These are phyloP conservation scores for Trichosporon sp. DNA, from an alignment of 1,284 basidiomycete species.

Conservation along the genomic window DNA sequence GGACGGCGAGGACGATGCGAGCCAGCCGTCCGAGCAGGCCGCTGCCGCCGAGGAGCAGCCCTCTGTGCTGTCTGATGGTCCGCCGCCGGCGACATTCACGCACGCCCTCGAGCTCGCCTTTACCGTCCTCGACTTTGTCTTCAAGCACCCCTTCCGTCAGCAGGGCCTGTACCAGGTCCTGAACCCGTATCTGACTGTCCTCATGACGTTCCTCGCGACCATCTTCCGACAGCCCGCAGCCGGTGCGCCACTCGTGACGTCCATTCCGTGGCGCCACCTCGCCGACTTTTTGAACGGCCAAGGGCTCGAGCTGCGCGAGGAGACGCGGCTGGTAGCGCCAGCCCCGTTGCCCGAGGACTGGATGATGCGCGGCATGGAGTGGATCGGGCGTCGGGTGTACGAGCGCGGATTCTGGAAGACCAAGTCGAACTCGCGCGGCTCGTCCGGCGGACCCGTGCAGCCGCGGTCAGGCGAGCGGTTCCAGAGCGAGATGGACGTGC, in stretches of 20 bases:
- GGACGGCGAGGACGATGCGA: constrained; percentile 42
- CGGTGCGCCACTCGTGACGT: constrained; percentile 61
- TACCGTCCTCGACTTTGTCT: constrained; percentile 64
- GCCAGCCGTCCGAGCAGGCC: constrained; percentile 15
- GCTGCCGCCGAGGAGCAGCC: constrained; percentile 2
- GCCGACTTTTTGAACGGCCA: constrained; percentile 56
- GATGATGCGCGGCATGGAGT: constrained; percentile 90
- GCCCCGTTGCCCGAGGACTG: constrained; percentile 84
- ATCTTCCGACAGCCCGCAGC: constrained; percentile 61
- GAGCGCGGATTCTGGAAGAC: constrained; percentile 81
- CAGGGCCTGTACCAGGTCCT: constrained; percentile 58
- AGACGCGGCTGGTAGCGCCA: constrained; percentile 51
- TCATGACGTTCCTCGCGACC: constrained; percentile 82
- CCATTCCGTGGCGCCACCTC: constrained; percentile 78
- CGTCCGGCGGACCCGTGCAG: constrained; percentile 51
- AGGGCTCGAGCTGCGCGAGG: constrained; percentile 56
- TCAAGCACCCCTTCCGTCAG: constrained; percentile 59
- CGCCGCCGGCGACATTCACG: constrained; percentile 59
- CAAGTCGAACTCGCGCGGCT: constrained; percentile 42
- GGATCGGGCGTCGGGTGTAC: constrained; percentile 81
- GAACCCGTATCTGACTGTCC: constrained; percentile 79
- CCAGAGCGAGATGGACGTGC: constrained; percentile 68
- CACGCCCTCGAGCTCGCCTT: constrained; percentile 75
- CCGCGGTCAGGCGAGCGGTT: constrained; percentile 39
- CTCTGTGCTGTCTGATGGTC: constrained; percentile 27